phyloP scores from a whole-genome alignment of 2,329 filamentous ascomycete genomes.

The Sclerotinia spermophila region DNA sequence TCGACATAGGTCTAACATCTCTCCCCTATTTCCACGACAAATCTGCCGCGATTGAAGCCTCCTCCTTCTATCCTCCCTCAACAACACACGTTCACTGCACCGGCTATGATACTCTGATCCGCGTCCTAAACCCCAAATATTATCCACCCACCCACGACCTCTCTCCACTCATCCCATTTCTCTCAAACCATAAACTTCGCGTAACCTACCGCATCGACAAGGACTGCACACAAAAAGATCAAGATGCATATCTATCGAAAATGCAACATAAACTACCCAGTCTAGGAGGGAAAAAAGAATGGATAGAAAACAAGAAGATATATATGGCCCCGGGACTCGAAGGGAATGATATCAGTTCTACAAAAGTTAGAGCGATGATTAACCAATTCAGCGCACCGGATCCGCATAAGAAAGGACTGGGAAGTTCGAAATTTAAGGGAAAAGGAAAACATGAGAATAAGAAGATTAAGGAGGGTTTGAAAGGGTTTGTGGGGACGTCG shows the following conservation, averaged over 20 bases:
- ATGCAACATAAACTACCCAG: background rate
- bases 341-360: background rate
- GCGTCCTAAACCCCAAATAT: constrained; percentile 71
- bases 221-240: background rate
- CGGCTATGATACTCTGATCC: constrained; percentile 72
- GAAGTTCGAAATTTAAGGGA: constrained; percentile 53
- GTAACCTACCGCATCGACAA: constrained; percentile 57
- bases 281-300: background rate
- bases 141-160: constrained; percentile 53
- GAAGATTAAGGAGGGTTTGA: constrained; percentile 30
- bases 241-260: background rate
- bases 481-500: background rate
- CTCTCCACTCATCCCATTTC: constrained; percentile 58
- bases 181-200: constrained; percentile 56
- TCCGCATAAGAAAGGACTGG: constrained; percentile 53
- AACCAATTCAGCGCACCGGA: background rate
- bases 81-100: constrained; percentile 63
- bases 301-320: background rate
- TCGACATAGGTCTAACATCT: constrained; percentile 67
- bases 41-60: constrained; percentile 52
- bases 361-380: background rate
- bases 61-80: constrained; percentile 40
- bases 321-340: background rate
- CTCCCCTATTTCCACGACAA: constrained; percentile 74
- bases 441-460: constrained; percentile 51